Conservation (phyloP, 257 asterid species). For the Salvia hispanica region DNA sequence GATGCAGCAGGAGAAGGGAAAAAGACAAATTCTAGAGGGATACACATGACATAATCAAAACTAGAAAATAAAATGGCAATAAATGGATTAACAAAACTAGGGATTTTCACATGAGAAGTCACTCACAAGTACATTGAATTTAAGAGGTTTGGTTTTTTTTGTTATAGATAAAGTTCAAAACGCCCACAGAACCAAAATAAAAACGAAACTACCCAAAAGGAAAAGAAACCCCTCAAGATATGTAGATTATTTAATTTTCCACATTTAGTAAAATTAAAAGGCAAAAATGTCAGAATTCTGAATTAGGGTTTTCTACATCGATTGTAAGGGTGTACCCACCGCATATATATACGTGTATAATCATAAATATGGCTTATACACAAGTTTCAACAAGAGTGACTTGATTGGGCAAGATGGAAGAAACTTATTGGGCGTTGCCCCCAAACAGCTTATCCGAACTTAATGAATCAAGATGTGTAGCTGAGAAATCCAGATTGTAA, state of each 20-base stretch:
- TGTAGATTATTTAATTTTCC: conserved; percentile 32
- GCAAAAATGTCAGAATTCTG: neutral
- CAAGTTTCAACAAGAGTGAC: neutral
- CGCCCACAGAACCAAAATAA: no score
- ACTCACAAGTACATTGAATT: no score
- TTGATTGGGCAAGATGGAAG: conserved; percentile 41
- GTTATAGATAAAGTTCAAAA: no score
- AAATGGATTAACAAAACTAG: no score
- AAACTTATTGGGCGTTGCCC: conserved; percentile 21
- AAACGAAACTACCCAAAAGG: no score
- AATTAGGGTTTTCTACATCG: neutral
- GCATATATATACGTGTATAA: neutral
- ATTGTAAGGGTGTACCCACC: neutral
- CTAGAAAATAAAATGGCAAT: no score
- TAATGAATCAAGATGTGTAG: neutral
- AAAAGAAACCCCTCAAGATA: neutral
- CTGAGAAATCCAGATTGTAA: conserved; percentile 5
- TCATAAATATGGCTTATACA: neutral
- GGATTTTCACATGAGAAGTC: no score
- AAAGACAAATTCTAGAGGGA: no score
- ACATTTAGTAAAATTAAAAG: conserved; percentile 10
- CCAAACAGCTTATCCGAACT: conserved; percentile 43
- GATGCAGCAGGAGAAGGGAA: conserved; percentile 27
- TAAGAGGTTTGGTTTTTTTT: no score
- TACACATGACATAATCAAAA: no score